phyloP scores from a whole-genome alignment of 768 basidiomycete genomes.

The Lyophyllum decastes region DNA sequence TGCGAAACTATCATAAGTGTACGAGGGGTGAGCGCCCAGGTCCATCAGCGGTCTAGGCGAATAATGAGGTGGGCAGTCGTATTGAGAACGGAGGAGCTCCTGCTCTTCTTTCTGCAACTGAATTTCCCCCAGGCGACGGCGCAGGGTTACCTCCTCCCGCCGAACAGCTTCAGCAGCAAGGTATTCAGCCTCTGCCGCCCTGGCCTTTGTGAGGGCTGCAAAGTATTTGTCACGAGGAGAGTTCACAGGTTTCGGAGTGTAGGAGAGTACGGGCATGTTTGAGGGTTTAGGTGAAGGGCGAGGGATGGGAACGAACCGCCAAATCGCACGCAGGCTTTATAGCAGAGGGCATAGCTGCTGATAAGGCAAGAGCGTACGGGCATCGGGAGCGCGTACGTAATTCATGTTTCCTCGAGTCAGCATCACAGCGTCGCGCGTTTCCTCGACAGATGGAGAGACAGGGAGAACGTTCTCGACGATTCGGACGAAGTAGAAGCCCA shows the following conservation, averaged over 20 bases:
- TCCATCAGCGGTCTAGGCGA: background rate
- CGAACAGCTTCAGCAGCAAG: conserved; percentile 32
- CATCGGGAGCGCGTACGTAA: conserved; percentile 20
- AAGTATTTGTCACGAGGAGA: conserved; percentile 36
- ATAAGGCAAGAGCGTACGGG: conserved; percentile 15
- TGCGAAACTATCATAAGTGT: conserved; percentile 7
- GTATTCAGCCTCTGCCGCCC: conserved; percentile 38
- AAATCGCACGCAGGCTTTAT: conserved; percentile 17
- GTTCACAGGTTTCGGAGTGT: conserved; percentile 9
- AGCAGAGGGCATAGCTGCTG: conserved; percentile 10
- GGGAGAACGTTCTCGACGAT: conserved; percentile 15
- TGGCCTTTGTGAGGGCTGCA: conserved; percentile 35
- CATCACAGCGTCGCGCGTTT: background rate
- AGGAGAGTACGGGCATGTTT: conserved; percentile 10
- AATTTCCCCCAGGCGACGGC: conserved; percentile 23
- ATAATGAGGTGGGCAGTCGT: background rate
- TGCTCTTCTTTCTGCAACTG: conserved; percentile 17
- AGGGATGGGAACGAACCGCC: background rate
- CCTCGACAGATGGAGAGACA: background rate
- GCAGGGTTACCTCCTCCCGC: conserved; percentile 32
- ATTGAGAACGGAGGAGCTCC: conserved; percentile 4
- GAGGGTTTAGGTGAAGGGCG: background rate
- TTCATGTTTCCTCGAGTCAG: background rate
- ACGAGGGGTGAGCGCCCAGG: conserved; percentile 1
- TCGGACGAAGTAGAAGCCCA: too few species aligned